These are phyloP conservation scores for Trichophyton simii DNA, from an alignment of 2,329 filamentous ascomycete species.

Conservation along the genomic window DNA sequence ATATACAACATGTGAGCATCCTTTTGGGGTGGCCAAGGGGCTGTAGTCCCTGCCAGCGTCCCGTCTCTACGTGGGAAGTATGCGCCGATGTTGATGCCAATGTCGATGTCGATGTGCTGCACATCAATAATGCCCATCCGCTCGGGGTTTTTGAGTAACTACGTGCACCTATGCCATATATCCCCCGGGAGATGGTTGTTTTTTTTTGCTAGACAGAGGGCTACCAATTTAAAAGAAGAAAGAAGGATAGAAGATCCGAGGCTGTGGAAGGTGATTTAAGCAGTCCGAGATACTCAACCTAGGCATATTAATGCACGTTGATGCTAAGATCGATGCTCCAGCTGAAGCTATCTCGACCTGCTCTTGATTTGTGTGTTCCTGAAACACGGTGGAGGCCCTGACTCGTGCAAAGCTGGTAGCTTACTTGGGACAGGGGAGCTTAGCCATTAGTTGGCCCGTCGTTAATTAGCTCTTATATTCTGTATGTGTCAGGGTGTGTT, in stretches of 20 bases:
- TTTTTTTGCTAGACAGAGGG: background rate
- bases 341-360: background rate
- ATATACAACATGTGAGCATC: background rate
- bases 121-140: background rate
- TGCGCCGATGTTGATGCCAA: background rate
- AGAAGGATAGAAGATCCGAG: background rate
- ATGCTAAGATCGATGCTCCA: background rate
- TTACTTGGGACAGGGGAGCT: background rate
- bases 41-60: background rate
- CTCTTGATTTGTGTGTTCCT: constrained; percentile 1
- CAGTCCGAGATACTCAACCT: background rate
- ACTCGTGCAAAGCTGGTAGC: background rate
- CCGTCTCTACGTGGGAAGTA: too few relatives aligned
- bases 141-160: background rate
- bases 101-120: background rate
- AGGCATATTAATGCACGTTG: background rate
- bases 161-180: background rate
- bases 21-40: background rate
- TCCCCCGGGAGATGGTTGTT: background rate
- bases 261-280: background rate
- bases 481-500: too few relatives aligned
- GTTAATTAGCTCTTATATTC: background rate
- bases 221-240: background rate
- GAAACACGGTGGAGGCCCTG: background rate
- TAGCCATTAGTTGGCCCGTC: background rate